Conservation (phyloP, 345 rosid genomes). For the Hibiscus trionum region DNA sequence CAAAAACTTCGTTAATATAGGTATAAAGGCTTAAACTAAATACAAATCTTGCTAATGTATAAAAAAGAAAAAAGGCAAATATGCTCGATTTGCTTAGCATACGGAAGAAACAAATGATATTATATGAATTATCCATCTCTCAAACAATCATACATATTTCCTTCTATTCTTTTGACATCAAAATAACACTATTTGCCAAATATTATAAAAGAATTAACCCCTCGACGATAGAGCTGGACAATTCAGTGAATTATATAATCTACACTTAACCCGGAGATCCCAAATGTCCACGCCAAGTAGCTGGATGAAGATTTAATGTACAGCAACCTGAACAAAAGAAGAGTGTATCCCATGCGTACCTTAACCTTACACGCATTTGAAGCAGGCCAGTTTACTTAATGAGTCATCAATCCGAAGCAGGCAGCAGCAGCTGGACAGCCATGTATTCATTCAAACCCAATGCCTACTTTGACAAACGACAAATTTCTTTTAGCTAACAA, state of each 20-base stretch:
- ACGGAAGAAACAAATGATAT: not conserved
- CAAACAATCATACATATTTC: slow-evolving; percentile 23
- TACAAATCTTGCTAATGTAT: no score
- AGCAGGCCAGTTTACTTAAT: slow-evolving; percentile 7
- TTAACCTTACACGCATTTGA: slow-evolving; percentile 8
- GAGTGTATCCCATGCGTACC: slow-evolving; percentile 8
- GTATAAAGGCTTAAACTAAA: not conserved
- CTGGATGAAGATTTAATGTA: slow-evolving; percentile 18
- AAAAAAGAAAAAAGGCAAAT: not conserved
- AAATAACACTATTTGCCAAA: not conserved
- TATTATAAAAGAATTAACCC: slow-evolving; percentile 23
- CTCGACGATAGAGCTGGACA: not conserved
- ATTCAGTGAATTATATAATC: slow-evolving; percentile 5
- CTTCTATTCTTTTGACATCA: slow-evolving; percentile 3
- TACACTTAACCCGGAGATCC: slow-evolving; percentile 16
- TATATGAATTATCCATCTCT: slow-evolving; percentile 14
- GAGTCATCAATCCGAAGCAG: slow-evolving; percentile 4
- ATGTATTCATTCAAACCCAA: slow-evolving; percentile 15
- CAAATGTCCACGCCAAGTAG: slow-evolving; percentile 4
- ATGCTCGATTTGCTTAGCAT: not conserved
- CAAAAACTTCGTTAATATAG: no score
- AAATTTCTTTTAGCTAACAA: not conserved
- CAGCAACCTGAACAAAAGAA: slow-evolving; percentile 12
- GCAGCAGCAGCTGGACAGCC: not conserved
- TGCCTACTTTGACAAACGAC: slow-evolving; percentile 12